Evolutionary conservation across 345 rosid genomes (phyloP), one percentile per base, ranked within the genome.

Genomic region (Pistacia integerrima): DNA sequence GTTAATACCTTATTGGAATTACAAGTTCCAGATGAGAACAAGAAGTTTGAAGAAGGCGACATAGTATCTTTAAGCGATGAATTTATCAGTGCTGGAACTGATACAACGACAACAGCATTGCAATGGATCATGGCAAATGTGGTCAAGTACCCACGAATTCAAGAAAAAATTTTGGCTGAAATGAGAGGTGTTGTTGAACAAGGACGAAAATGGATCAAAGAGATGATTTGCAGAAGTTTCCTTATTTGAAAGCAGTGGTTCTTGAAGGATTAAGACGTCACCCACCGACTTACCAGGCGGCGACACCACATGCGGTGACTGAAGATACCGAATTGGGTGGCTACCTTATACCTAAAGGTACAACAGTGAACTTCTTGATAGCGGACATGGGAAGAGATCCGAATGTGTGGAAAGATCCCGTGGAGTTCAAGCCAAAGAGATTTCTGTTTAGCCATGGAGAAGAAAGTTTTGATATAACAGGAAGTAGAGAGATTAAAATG

Each of bases 381-480:
- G 76, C 67, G 1, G 84, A 81, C 38, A 67, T 75, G 20, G 79
- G 79, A 35, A 62, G 74, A 54, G 82, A 82, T 68, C 69, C 80
- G 11, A 58, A 5, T 62, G 72, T 72, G 18, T 79, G 85, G 82
- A 77, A 78, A 7, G 61, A 76, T 33, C 78, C 85, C 1, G 66
- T 67, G 75, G 71, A 36, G 62, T 80, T 76, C 59, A 72, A 68
- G 54, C 80, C 83, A 3, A 77, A 69, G 62, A 68, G 79, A 51
- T 77, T 77, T 54, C 11, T 61, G 54, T 46, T n/a, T 14, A 5
- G 12, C n/a, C 33, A 35, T 52, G 55, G 2, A 22, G 13, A 46
- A 8, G 8, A 51, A 13, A 8, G 51, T 54, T 58, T 77, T 36
- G 79, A 62, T 28, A 28, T 77, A 51, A 63, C 64, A 5, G 70